Evolutionary conservation across 2,329 filamentous ascomycete genomes (phyloP).

Genomic region (Periconia sp.): DNA sequence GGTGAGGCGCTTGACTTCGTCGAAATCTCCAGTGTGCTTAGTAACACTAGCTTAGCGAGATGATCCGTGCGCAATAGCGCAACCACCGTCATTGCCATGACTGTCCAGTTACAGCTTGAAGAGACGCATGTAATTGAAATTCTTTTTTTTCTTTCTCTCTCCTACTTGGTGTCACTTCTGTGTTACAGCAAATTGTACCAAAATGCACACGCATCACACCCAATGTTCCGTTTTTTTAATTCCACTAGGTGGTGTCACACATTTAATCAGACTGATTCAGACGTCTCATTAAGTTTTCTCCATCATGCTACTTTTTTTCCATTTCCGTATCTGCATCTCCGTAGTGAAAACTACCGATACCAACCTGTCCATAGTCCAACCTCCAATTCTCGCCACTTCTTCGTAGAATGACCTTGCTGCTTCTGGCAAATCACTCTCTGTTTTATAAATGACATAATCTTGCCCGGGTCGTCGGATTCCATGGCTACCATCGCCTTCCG

Average conservation of each 20-base stretch:
- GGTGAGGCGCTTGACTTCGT: conserved; percentile 13
- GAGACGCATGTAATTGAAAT: no score
- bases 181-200: no score
- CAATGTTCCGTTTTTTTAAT: no score
- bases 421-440: conserved; percentile 50
- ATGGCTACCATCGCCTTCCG: conserved; percentile 32
- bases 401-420: conserved; percentile 53
- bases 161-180: no score
- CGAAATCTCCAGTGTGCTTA: conserved; percentile 21
- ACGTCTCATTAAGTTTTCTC: neutral
- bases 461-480: conserved; percentile 49
- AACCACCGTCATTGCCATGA: conserved; percentile 8
- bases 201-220: no score
- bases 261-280: no score
- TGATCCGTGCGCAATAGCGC: conserved; percentile 8
- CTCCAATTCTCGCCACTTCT: conserved; percentile 53
- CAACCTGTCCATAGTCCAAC: conserved; percentile 53
- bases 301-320: conserved; percentile 19
- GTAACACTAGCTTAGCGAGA: conserved; percentile 16
- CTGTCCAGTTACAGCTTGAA: neutral
- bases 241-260: no score
- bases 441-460: conserved; percentile 53
- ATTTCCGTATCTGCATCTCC: conserved; percentile 43
- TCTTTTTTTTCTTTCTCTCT: no score
- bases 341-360: conserved; percentile 53